These are phyloP conservation scores for Globisporangium canariense DNA, from an alignment of 352 stramenopile genomes.

Conservation along the genomic window DNA sequence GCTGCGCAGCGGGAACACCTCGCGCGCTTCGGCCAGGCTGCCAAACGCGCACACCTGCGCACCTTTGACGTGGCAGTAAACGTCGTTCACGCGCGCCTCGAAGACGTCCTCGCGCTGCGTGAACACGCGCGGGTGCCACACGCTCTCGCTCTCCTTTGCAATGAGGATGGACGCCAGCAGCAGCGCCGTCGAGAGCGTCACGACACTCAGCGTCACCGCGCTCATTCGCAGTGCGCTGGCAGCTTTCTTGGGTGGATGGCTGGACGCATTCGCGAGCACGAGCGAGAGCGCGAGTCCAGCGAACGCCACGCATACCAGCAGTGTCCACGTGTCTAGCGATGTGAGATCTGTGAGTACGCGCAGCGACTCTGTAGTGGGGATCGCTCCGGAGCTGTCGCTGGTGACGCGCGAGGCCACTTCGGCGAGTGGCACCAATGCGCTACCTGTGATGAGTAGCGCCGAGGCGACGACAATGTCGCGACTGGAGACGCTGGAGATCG, in stretches of 20 bases:
- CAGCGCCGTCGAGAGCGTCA: slow-evolving; percentile 19
- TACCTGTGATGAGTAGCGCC: slow-evolving; percentile 17
- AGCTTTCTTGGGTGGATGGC: slow-evolving; percentile 7
- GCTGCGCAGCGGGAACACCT: slow-evolving; percentile 36
- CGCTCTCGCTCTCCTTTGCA: slow-evolving; percentile 18
- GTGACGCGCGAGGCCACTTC: slow-evolving; percentile 23
- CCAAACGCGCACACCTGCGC: slow-evolving; percentile 35
- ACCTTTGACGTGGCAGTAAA: slow-evolving; percentile 47
- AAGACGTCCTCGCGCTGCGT: slow-evolving; percentile 26
- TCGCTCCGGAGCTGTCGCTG: neutral
- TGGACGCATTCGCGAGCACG: slow-evolving; percentile 20
- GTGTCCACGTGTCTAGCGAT: slow-evolving; percentile 23
- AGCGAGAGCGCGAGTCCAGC: slow-evolving; percentile 25
- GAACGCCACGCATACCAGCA: slow-evolving; percentile 17
- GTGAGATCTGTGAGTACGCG: slow-evolving; percentile 19
- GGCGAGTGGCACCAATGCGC: slow-evolving; percentile 28
- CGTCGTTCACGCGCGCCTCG: slow-evolving; percentile 38
- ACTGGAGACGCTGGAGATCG: slow-evolving; percentile 7
- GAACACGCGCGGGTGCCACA: slow-evolving; percentile 28
- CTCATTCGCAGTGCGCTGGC: slow-evolving; percentile 12
- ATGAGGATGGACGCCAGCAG: slow-evolving; percentile 21
- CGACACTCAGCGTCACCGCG: slow-evolving; percentile 12
- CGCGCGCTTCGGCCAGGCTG: slow-evolving; percentile 32
- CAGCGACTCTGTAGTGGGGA: slow-evolving; percentile 9
- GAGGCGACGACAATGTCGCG: slow-evolving; percentile 11